Evolutionary conservation across 768 basidiomycete species (phyloP).

Genomic region (Mycena amicta): DNA sequence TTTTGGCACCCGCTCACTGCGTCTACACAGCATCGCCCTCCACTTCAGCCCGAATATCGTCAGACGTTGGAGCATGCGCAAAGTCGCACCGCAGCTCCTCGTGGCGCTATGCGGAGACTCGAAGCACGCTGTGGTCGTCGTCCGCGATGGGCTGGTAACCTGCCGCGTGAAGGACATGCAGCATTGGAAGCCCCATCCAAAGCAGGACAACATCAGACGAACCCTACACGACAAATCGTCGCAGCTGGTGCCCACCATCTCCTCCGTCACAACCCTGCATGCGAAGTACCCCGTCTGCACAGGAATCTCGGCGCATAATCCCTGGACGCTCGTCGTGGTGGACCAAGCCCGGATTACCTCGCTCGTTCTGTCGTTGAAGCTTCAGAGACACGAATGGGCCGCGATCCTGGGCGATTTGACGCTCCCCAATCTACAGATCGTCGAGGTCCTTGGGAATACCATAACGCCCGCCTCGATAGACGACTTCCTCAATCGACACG

Average conservation of each 20-base stretch:
- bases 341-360: constrained; percentile 3
- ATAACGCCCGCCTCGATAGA: constrained; percentile 7
- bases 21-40: too few species aligned
- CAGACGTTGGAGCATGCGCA: too few species aligned
- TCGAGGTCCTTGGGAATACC: constrained; percentile 9
- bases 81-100: too few species aligned
- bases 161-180: background rate
- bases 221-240: constrained; percentile 12
- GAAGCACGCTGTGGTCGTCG: background rate
- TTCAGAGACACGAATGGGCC: constrained; percentile 8
- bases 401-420: constrained; percentile 9
- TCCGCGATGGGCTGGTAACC: background rate
- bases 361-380: constrained; percentile 10
- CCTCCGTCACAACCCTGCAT: constrained; percentile 1
- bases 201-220: constrained; percentile 3
- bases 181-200: constrained; percentile 11
- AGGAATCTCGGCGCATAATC: background rate
- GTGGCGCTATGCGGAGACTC: background rate
- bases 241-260: constrained; percentile 9
- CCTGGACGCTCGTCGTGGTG: constrained; percentile 12
- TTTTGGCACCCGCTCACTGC: too few species aligned
- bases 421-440: constrained; percentile 9
- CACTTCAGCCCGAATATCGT: too few species aligned
- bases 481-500: constrained; percentile 13
- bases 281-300: background rate